A percentile compares a stretch with the other conserved stretches of the same genome.
phyloP scores from a whole-genome alignment of 768 basidiomycete species.

The Boletus subparvulus region DNA sequence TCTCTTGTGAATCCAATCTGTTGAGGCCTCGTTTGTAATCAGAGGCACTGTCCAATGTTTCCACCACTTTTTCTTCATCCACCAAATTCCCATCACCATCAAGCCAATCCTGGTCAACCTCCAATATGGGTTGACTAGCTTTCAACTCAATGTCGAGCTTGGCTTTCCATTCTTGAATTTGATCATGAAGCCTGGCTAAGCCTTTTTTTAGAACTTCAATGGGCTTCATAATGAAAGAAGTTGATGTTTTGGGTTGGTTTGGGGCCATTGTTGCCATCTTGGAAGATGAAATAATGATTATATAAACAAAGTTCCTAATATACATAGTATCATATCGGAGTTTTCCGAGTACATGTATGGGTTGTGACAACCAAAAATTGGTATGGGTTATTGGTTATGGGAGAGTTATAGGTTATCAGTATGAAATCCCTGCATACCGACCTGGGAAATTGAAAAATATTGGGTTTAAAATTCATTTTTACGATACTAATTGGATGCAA shows the following conservation, averaged over 20 bases:
- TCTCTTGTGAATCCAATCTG: neutral
- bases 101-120: conserved; percentile 22
- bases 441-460: conserved; percentile 4
- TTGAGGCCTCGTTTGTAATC: conserved; percentile 12
- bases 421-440: neutral
- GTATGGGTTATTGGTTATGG: conserved; percentile 7
- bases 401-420: neutral
- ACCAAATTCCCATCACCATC: conserved; percentile 2
- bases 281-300: neutral
- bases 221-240: conserved; percentile 7
- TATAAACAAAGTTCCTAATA: neutral
- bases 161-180: conserved; percentile 7
- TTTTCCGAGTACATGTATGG: neutral
- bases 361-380: conserved; percentile 1
- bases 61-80: neutral
- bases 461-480: no score
- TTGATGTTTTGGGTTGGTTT: neutral
- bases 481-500: no score
- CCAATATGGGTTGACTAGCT: conserved; percentile 10
- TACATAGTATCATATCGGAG: neutral
- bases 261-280: neutral
- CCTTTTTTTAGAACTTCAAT: neutral
- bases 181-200: conserved; percentile 1
- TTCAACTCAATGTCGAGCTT: conserved; percentile 5
- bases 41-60: neutral